Conservation (phyloP, 495 filamentous ascomycete genomes). For the Penicillium daleae region DNA sequence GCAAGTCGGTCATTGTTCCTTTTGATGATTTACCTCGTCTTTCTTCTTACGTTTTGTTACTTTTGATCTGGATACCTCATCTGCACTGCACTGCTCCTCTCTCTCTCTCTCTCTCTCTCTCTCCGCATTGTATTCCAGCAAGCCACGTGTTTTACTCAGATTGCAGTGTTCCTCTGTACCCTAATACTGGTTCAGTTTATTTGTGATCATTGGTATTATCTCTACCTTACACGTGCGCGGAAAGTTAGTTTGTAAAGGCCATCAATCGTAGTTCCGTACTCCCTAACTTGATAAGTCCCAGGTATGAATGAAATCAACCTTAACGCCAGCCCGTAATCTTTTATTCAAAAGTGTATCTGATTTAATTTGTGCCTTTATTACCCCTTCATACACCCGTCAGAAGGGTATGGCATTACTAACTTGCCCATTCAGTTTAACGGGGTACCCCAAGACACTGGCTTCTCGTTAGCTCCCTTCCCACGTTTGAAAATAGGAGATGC, state of each 20-base stretch:
- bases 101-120: constrained; percentile 9
- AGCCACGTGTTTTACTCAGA: constrained; percentile 12
- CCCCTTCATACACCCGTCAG: constrained; percentile 25
- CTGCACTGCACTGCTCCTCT: constrained; percentile 22
- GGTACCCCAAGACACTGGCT: constrained; percentile 55
- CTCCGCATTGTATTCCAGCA: constrained; percentile 33
- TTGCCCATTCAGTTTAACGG: constrained; percentile 57
- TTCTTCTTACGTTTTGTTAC: constrained; percentile 17
- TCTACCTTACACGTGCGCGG: no score
- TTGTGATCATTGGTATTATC: not conserved
- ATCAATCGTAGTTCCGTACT: not conserved
- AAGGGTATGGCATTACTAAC: constrained; percentile 60
- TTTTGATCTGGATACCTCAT: constrained; percentile 38
- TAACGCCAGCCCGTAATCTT: not conserved
- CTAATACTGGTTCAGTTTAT: constrained; percentile 21
- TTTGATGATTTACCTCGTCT: constrained; percentile 8
- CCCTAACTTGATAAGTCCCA: not conserved
- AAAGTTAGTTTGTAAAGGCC: no score
- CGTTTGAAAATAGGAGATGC: not conserved
- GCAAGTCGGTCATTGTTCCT: not conserved
- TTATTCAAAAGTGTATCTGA: not conserved
- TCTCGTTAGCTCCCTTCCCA: constrained; percentile 12
- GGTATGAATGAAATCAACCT: not conserved
- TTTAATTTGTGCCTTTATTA: not conserved
- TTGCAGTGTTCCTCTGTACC: constrained; percentile 6